Conservation (phyloP, 305 asterid genomes). For the Fraxinus greggii region DNA sequence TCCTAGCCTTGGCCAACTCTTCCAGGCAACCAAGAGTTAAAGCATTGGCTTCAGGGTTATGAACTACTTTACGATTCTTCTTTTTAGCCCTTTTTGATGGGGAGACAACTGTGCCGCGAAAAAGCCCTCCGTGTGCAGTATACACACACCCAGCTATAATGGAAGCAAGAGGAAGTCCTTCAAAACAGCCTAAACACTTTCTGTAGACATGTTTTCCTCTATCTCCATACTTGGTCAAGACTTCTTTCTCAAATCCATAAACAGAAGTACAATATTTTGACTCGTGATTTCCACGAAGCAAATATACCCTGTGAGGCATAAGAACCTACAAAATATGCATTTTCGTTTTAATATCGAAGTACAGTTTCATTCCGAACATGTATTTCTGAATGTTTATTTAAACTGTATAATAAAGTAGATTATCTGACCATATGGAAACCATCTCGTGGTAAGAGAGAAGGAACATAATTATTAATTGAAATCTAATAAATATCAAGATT, state of each 20-base stretch:
- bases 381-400: background rate
- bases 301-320: slow-evolving; percentile 75
- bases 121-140: slow-evolving; percentile 96
- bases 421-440: slow-evolving; percentile 12
- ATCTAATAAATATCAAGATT: background rate
- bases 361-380: slow-evolving; percentile 4
- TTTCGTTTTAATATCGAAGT: slow-evolving; percentile 20
- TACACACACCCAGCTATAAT: slow-evolving; percentile 73
- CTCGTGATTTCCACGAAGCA: slow-evolving; percentile 95
- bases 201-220: slow-evolving; percentile 87
- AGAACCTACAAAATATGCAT: slow-evolving; percentile 54
- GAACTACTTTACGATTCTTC: slow-evolving; percentile 65
- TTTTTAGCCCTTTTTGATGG: slow-evolving; percentile 80
- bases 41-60: slow-evolving; percentile 44
- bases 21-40: slow-evolving; percentile 80
- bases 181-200: slow-evolving; percentile 93
- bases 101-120: slow-evolving; percentile 58
- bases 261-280: slow-evolving; percentile 95
- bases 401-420: slow-evolving; percentile 8
- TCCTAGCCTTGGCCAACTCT: slow-evolving; percentile 84
- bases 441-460: background rate
- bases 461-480: background rate
- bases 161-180: slow-evolving; percentile 95
- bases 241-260: slow-evolving; percentile 94
- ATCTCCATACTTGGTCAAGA: slow-evolving; percentile 66